Evolutionary conservation across 116 monocot species (phyloP).

Genomic region (Zostera marina): DNA sequence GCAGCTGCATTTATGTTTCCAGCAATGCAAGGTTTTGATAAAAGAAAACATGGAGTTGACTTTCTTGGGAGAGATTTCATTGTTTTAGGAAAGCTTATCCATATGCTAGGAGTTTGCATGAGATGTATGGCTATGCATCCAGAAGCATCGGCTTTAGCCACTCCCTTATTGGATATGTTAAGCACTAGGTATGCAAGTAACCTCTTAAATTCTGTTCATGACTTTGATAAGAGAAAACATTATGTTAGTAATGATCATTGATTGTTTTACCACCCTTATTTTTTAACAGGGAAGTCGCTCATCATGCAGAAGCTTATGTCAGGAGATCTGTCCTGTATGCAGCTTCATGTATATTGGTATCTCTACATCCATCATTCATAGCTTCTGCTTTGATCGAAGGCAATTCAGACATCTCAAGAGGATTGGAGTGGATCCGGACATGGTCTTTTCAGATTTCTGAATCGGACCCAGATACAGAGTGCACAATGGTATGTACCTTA

Average conservation of each 20-base stretch:
- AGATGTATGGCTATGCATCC: constrained; percentile 82
- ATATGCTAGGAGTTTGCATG: constrained; percentile 99
- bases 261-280: no score
- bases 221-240: no score
- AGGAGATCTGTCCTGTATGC: constrained; percentile 87
- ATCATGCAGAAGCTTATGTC: constrained; percentile 95
- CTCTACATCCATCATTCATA: constrained; percentile 87
- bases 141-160: constrained; percentile 72
- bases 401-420: constrained; percentile 53
- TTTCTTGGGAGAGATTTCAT: constrained; percentile 87
- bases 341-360: constrained; percentile 58
- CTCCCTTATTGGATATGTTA: constrained; percentile 78
- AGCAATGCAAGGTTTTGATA: constrained; percentile 88
- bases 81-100: constrained; percentile 83
- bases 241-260: no score
- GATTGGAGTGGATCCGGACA: constrained; percentile 85
- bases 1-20: constrained; percentile 98
- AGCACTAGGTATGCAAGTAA: constrained; percentile 45
- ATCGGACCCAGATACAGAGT: constrained; percentile 75
- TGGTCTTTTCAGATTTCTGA: constrained; percentile 71
- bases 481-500: constrained; percentile 49
- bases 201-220: not conserved
- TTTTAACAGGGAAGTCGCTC: constrained; percentile 46
- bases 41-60: constrained; percentile 69
- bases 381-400: constrained; percentile 91